phyloP scores from a whole-genome alignment of 176 grass and related monocot species.

The Phoenix roebelenii region DNA sequence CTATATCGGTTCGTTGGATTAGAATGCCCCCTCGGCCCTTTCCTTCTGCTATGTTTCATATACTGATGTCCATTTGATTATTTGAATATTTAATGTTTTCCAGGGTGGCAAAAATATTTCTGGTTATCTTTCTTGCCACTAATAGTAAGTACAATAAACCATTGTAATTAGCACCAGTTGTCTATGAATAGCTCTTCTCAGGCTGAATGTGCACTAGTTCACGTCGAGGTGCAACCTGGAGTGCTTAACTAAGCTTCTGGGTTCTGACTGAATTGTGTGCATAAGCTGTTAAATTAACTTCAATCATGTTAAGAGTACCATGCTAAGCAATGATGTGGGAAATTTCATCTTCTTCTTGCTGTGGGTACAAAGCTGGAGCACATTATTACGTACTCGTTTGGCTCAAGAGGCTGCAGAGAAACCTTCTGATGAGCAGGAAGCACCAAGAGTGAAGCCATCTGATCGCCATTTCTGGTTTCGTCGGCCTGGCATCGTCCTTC shows the following conservation, averaged over 20 bases:
- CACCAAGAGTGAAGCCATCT: conserved; percentile 39
- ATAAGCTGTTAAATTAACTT: too few species aligned
- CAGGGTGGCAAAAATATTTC: conserved; percentile 95
- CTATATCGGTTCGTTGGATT: too few species aligned
- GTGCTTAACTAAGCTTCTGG: too few species aligned
- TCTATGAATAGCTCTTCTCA: too few species aligned
- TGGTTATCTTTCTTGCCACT: conserved; percentile 94
- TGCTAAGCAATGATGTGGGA: conserved; percentile 7
- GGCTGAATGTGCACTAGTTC: too few species aligned
- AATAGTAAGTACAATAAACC: conserved; percentile 52
- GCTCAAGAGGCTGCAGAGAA: conserved; percentile 46
- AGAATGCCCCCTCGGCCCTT: too few species aligned
- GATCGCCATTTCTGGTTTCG: conserved; percentile 80
- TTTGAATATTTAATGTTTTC: conserved; percentile 32
- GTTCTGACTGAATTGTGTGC: too few species aligned
- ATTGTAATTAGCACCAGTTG: too few species aligned
- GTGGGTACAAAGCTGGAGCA: conserved; percentile 83
- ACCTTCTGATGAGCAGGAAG: conserved; percentile 2
- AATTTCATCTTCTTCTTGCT: conserved; percentile 60
- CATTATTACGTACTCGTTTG: conserved; percentile 45
- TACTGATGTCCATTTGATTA: not conserved
- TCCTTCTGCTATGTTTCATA: too few species aligned
- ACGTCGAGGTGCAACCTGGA: too few species aligned
- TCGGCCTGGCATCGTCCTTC: conserved; percentile 45
- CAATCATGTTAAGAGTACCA: not conserved